Conservation (phyloP, 1,139 yeast genomes). For the Yamadazyma atlantica region DNA sequence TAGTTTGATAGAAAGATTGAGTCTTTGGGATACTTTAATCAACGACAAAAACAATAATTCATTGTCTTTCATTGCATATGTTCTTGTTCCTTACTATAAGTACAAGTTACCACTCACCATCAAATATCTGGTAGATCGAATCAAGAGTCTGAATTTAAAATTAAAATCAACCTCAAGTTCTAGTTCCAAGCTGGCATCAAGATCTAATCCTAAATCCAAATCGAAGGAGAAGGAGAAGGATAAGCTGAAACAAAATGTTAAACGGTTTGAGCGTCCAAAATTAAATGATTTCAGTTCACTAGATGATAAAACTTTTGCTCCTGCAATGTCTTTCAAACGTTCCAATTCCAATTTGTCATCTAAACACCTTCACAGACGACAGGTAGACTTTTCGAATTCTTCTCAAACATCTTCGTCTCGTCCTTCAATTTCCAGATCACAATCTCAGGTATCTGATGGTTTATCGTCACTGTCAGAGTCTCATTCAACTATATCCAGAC, state of each 20-base stretch:
- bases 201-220: background rate
- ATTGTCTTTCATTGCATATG: slow-evolving; percentile 53
- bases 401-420: slow-evolving; percentile 4
- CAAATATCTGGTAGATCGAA: slow-evolving; percentile 45
- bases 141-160: slow-evolving; percentile 49
- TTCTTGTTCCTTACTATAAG: slow-evolving; percentile 54
- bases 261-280: slow-evolving; percentile 1
- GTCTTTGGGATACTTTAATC: slow-evolving; percentile 54
- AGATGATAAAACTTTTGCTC: slow-evolving; percentile 25
- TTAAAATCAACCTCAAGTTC: slow-evolving; percentile 10
- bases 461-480: background rate
- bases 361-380: slow-evolving; percentile 42
- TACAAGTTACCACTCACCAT: slow-evolving; percentile 48
- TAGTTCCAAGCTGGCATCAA: slow-evolving; percentile 1
- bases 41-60: slow-evolving; percentile 30
- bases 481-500: slow-evolving; percentile 2
- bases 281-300: slow-evolving; percentile 7
- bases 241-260: slow-evolving; percentile 6
- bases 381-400: slow-evolving; percentile 38
- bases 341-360: slow-evolving; percentile 46
- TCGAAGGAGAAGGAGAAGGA: slow-evolving; percentile 4
- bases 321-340: slow-evolving; percentile 35
- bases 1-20: slow-evolving; percentile 51
- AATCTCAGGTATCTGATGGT: slow-evolving; percentile 1
- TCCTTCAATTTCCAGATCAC: slow-evolving; percentile 16